Evolutionary conservation across 352 stramenopile genomes (phyloP), one percentile per base, ranked within the genome.

Genomic region (Pythium utonaiense): DNA sequence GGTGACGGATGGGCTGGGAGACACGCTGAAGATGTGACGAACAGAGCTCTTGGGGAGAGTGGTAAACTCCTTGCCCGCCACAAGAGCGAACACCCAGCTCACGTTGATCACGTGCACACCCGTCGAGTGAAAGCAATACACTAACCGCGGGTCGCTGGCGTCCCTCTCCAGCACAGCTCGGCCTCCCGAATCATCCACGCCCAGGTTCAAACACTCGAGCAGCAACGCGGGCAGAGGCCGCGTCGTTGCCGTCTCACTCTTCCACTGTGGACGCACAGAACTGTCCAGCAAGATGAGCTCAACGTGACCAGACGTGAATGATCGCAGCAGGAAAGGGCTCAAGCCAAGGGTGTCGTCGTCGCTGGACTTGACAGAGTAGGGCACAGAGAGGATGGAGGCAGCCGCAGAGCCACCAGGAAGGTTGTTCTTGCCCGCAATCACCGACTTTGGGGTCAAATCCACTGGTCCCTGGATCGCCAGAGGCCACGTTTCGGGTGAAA

Each of bases 91-190:
- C 8, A 89, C 80, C 82, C 82, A 94, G 58, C 69, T 74, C 42
- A 91, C 63, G 56, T 94, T 90, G 45, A 92, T 68, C 31, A 91
- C 77, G 63, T 92, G 80, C 10, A 91, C 78, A 19, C 84, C 82
- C 1, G 84, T 91, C 3, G 84, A 88, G 62, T 94, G 82, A 38
- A 89, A 60, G 49, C 73, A 88, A 64, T 92, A 92, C 3, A 92
- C 66, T 8, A 94, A 61, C 6, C 77, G 74, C 3, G 80, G 70
- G 44, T 91, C 77, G 40, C 66, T 63, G 14, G 62, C 34, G 49
- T 94, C 79, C 0, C 75, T 63, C 17, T 76, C 71, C 19, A 94
- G 59, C 38, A 80, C 69, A 21, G 75, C 68, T 41, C 79, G 86
- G 28, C 82, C 80, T n/a, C 75, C 80, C 27, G 77, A 87, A 66